Base-by-base conservation (phyloP, 2,329 filamentous ascomycete genomes). In the Thelonectria olida region DNA sequence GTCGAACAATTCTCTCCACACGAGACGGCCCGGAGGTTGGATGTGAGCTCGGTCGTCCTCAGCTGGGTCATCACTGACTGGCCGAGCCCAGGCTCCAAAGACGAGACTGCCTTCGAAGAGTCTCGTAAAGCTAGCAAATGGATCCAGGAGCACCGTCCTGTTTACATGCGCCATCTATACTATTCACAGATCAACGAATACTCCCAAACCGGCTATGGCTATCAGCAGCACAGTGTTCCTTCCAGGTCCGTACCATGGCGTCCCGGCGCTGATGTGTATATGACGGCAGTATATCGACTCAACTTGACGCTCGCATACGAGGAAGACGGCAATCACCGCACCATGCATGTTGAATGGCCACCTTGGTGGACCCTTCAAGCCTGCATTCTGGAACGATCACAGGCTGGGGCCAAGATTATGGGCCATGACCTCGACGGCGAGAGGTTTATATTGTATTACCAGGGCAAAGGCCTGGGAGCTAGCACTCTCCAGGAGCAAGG, bases 91-190 rank as follows among this genome's bases (percentile, higher is more conserved):
- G n/a, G n/a, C n/a, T n/a, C n/a, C n/a, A n/a, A n/a, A n/a, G n/a
- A n/a, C n/a, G n/a, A n/a, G n/a, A n/a, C n/a, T n/a, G n/a, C n/a
- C n/a, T n/a, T n/a, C n/a, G n/a, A n/a, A n/a, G n/a, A n/a, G n/a
- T n/a, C n/a, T n/a, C n/a, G n/a, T n/a, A n/a, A 31, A 36, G 10
- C 8, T 54, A 27, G 51, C 22, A 19, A 19, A 34, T 45, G 39
- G 49, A 52, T 52, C n/a, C 5, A 28, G 15, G 22, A 52, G 15
- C 15, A 52, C 15, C 49, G 49, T 22, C 49, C 49, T 20, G 22
- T 52, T 41, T 39, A 52, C n/a, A 52, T 52, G 49, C 49, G n/a
- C n/a, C 49, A 52, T 27, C 22, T 52, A 2, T 52, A 52, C n/a
- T 17, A 22, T 10, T 52, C 49, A 7, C 49, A 52, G 10, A 31